Evolutionary conservation across 2,329 filamentous ascomycete genomes (phyloP).

Genomic region (Arthrobotrys conoides): DNA sequence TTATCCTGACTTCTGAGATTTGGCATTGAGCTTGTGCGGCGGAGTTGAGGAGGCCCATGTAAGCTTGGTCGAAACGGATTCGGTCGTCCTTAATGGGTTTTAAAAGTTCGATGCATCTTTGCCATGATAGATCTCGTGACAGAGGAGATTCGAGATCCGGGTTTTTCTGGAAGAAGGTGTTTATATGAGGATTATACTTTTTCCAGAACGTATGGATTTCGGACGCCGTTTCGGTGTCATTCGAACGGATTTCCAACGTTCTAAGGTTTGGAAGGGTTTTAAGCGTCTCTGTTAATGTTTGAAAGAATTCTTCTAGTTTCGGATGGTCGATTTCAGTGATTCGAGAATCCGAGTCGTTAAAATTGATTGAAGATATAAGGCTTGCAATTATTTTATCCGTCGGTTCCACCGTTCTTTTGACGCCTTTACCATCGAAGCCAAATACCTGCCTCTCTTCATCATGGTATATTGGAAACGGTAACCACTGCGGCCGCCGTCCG

Average conservation of each 20-base stretch:
- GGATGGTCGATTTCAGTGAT: background rate
- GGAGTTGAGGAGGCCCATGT: background rate
- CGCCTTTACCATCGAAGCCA: no score
- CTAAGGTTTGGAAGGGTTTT: slow-evolving; percentile 1
- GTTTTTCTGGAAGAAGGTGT: background rate
- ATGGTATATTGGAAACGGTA: background rate
- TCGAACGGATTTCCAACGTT: background rate
- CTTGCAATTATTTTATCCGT: background rate
- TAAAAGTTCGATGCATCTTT: background rate
- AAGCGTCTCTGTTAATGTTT: background rate
- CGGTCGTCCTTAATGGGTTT: background rate
- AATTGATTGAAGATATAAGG: no score
- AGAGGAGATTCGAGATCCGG: background rate
- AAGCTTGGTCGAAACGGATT: background rate
- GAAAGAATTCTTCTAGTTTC: background rate
- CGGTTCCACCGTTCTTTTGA: background rate
- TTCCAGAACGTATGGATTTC: background rate
- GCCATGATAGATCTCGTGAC: background rate
- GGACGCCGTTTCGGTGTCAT: background rate
- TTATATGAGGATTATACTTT: background rate
- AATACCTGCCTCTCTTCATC: background rate
- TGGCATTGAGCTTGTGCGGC: background rate
- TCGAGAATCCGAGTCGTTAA: background rate
- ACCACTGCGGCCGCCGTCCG: background rate
- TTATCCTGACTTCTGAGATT: background rate